phyloP scores from a whole-genome alignment of 768 basidiomycete species.

The Lentinula lateritia region DNA sequence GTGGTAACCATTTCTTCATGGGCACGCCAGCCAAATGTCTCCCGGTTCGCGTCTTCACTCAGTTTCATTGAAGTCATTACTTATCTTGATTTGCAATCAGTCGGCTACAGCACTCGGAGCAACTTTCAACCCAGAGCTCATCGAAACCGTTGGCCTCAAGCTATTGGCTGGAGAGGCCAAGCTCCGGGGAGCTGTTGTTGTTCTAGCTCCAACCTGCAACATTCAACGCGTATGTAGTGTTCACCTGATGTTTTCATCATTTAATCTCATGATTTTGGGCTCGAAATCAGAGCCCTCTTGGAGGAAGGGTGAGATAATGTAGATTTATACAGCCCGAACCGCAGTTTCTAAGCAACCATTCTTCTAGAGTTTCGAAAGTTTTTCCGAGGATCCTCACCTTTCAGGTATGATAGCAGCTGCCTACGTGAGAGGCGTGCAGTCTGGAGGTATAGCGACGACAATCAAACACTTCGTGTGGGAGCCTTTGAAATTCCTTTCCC shows the following conservation, averaged over 20 bases:
- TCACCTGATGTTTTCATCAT: neutral
- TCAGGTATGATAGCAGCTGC: constrained; percentile 47
- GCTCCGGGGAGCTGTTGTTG: constrained; percentile 58
- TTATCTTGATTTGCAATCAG: constrained; percentile 15
- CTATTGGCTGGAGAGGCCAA: constrained; percentile 71
- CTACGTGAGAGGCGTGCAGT: constrained; percentile 51
- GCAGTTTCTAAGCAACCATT: neutral
- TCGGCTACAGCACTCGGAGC: constrained; percentile 72
- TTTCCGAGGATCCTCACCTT: constrained; percentile 51
- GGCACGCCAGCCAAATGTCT: constrained; percentile 76
- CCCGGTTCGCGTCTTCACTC: constrained; percentile 39
- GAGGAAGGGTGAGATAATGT: constrained; percentile 48
- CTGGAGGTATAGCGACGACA: constrained; percentile 43
- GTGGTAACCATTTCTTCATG: constrained; percentile 79
- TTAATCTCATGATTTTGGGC: neutral
- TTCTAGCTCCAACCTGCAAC: constrained; percentile 81
- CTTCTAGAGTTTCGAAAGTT: constrained; percentile 45
- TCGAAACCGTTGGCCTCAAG: constrained; percentile 55
- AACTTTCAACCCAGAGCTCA: constrained; percentile 64
- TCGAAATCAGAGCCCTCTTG: constrained; percentile 52
- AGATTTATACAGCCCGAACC: neutral
- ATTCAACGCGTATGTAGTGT: constrained; percentile 58
- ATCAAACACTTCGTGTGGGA: constrained; percentile 76
- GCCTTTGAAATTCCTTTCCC: neutral
- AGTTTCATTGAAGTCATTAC: neutral